Base-by-base conservation (phyloP, 352 stramenopile genomes). In the Phytophthora litchii region DNA sequence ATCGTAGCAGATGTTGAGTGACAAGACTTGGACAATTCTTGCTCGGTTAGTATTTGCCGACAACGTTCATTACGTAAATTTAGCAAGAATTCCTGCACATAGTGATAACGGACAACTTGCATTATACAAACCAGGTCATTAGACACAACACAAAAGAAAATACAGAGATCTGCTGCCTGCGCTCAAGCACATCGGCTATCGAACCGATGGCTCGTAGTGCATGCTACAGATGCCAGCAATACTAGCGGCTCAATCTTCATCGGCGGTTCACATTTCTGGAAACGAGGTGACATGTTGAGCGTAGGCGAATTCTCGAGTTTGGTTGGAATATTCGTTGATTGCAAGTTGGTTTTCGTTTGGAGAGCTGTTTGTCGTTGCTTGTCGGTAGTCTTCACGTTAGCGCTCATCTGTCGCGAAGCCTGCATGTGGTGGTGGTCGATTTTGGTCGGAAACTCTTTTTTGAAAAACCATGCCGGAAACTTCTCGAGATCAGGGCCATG, bases 381-480 rank as follows among this genome's bases (percentile, higher is more conserved):
- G 35, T 64, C 8, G 11, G 20, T 13, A 20, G 43, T 16, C 19
- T 55, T 60, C 11, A 12, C 2, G n/a, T 27, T 40, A 11, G 29
- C 14, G 13, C 25, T 54, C 10, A 31, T n/a, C 10, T 20, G 40
- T 25, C 25, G 36, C 11, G 21, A 42, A 38, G n/a, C 7, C 16
- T 20, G 37, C 25, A 45, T 20, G 32, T 13, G 20, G 1, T 54
- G 59, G n/a, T 23, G 20, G 4, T 34, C 50, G 8, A 13, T 17
- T 36, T 48, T 23, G 3, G 37, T 42, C 0, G 20, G 6, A 41
- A 64, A 40, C 4, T 27, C 4, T 19, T 62, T 55, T 50, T 55
- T 70, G 16, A 83, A 86, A 57, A 64, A 86, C 72, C 77, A 77
- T 7, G 11, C 6, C 1, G 69, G 74, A 20, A 86, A 86, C 0